Evolutionary conservation across 2,329 filamentous ascomycete genomes (phyloP).

Genomic region (Pyrenophora seminiperda): DNA sequence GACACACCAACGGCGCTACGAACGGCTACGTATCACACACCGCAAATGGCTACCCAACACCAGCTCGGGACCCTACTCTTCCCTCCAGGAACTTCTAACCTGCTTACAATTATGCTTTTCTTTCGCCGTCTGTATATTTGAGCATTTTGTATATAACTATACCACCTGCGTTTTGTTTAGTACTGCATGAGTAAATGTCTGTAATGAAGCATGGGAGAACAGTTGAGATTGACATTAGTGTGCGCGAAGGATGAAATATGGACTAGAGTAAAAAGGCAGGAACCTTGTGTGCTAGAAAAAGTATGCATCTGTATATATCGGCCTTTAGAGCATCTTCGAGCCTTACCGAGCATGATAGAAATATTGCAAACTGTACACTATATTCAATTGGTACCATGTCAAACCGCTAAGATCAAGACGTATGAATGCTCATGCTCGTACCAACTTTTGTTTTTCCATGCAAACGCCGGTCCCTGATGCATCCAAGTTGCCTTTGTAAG

Average conservation of each 20-base stretch:
- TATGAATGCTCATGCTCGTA: background rate
- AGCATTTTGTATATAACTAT: constrained; percentile 10
- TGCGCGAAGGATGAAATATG: background rate
- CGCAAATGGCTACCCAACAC: constrained; percentile 29
- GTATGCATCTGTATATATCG: too few species aligned
- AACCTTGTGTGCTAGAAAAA: too few species aligned
- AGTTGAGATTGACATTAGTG: background rate
- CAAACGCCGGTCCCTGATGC: too few species aligned
- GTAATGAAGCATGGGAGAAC: background rate
- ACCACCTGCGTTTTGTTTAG: constrained; percentile 9
- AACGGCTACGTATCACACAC: constrained; percentile 14
- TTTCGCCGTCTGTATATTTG: constrained; percentile 5
- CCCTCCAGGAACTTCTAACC: constrained; percentile 39
- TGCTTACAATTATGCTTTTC: constrained; percentile 8
- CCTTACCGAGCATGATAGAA: background rate
- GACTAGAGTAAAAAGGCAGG: too few species aligned
- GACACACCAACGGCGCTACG: constrained; percentile 14
- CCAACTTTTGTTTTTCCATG: background rate
- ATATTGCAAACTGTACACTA: too few species aligned
- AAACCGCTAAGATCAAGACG: too few species aligned
- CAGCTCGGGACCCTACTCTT: constrained; percentile 21
- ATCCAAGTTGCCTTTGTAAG: too few species aligned
- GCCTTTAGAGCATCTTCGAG: too few species aligned
- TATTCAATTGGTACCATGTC: too few species aligned
- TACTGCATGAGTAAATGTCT: constrained; percentile 1